Evolutionary conservation across 1,284 basidiomycete species (phyloP), one percentile per base, ranked within the genome.

Genomic region (Leccinum insolens): DNA sequence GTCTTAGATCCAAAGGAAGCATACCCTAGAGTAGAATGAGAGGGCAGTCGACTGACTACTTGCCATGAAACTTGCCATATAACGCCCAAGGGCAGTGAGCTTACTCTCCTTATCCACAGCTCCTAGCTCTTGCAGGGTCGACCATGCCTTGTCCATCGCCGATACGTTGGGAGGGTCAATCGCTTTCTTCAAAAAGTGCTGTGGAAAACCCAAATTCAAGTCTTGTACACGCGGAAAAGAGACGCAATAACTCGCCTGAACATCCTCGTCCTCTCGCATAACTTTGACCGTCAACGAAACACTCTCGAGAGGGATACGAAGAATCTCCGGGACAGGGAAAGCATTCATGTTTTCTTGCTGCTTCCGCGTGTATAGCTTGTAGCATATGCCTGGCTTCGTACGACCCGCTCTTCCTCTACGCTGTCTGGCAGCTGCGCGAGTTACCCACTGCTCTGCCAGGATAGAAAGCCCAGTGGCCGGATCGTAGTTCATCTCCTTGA

Each of bases 321-420:
- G 84, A 67, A 98, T 98, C 80, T 98, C 96, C 2, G 96, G 96
- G 2, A 90, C 82, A 5, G 94, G 90, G 79, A 93, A 95, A 12
- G 84, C 80, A 2, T 82, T 82, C 91, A 96, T 92, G 61, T 82
- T 84, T 67, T 84, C 83, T 74, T 91, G 90, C 73, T 94, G 93
- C 67, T 86, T 87, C 65, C 88, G 84, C 0, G 93, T 94, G 78
- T 93, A 98, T 3, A 98, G 82, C 78, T 95, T 95, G 81, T 92
- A 96, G 78, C 94, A 94, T 49, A 85, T 80, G 2, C 95, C 95
- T 1, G 93, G 90, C 74, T 89, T 89, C 1, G 93, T 96, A 71
- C 96, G 89, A 34, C 96, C 96, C 0, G 96, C 96, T 77, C 96
- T 88, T 71, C 96, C 96, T 65, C 95, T 84, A 64, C 96, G 85